Evolutionary conservation across 208 protist genomes (phyloP), one percentile per base, ranked within the genome.

Genomic region (Trypanosoma caninum): DNA sequence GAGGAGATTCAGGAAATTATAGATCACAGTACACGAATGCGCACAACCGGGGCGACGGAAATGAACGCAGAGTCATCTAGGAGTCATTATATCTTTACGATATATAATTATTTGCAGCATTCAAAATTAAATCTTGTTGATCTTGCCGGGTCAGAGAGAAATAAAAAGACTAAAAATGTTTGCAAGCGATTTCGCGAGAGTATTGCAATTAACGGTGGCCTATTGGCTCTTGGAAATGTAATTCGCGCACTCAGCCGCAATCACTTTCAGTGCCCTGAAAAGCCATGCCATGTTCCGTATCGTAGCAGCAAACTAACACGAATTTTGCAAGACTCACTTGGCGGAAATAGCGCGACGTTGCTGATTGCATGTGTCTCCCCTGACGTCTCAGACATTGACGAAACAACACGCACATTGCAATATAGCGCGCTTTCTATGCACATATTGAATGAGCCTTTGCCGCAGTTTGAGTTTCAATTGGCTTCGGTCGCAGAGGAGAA

Each of bases 191-290:
- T 98, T 35, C 87, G 97, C 72, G 93, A 98, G 62, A 94, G 86
- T 50, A 84, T 97, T 56, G 80, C 73, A 48, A 98, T 98, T 74
- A 97, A 97, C 74, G 80, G 76, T 0, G 91, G 89, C 0, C 72
- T 98, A 14, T 76, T 97, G 10, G 93, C 92, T 3, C 67, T 98
- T 18, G 92, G 93, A 20, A 97, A 97, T 59, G 95, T 98, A n/a
- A 97, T 97, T 59, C 80, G 78, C 16, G 87, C 84, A 0, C 74
- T 97, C 22, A 76, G 75, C 38, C 80, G 91, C 30, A 84, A 80
- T 59, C 58, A 80, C 31, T 70, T 67, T 50, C 51, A 53, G 31
- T 47, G 9, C 20, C 68, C 59, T 18, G 59, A 65, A 6, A 51
- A 44, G 46, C 59, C 67, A 22, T 31, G 63, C 2, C 89, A 96